A percentile compares a stretch with the other conserved stretches of the same genome.
Evolutionary conservation across 805 yeast species (phyloP).

Genomic region (Monosporozyma yasuniensis): DNA sequence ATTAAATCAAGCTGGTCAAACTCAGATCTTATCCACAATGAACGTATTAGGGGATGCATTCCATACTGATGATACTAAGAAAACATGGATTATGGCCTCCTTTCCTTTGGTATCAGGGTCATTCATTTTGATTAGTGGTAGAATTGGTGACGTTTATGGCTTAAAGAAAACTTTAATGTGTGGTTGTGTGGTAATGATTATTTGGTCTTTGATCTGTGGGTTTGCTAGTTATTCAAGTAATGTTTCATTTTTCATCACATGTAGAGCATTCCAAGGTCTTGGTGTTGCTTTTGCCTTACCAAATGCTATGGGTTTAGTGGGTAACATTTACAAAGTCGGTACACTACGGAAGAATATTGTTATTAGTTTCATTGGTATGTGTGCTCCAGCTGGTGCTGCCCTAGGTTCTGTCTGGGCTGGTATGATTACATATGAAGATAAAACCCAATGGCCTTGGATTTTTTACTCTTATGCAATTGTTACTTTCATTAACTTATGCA

Average conservation of each 20-base stretch:
- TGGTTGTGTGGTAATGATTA: conserved; percentile 46
- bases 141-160: conserved; percentile 66
- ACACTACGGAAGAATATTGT: conserved; percentile 42
- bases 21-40: conserved; percentile 33
- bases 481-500: conserved; percentile 11
- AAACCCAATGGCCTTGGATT: conserved; percentile 25
- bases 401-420: conserved; percentile 46
- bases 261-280: conserved; percentile 55
- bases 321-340: conserved; percentile 35
- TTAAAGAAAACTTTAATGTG: conserved; percentile 41
- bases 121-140: conserved; percentile 57
- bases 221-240: conserved; percentile 43
- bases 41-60: conserved; percentile 30
- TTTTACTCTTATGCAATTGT: conserved; percentile 23
- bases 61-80: conserved; percentile 27
- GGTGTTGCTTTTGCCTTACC: conserved; percentile 53
- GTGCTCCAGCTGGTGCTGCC: conserved; percentile 54
- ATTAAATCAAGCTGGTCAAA: conserved; percentile 34
- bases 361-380: conserved; percentile 47
- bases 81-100: conserved; percentile 62
- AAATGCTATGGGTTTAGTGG: conserved; percentile 49
- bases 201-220: conserved; percentile 58
- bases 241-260: conserved; percentile 40
- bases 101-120: conserved; percentile 67
- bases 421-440: conserved; percentile 25